Evolutionary conservation across 306 rosid species (phyloP), one percentile per base, ranked within the genome.

Genomic region (Cicer arietinum): DNA sequence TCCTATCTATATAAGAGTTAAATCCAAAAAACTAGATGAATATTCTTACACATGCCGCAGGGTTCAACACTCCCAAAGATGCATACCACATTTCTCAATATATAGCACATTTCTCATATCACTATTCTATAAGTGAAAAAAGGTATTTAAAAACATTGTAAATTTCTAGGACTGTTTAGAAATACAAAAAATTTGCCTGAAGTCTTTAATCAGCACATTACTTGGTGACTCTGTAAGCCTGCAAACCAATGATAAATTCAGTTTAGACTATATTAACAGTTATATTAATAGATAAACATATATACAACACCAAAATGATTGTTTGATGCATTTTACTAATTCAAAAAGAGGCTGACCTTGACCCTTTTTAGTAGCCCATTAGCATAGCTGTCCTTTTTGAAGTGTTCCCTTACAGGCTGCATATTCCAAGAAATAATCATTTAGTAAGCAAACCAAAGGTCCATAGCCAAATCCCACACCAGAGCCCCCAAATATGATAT

Each of bases 341-440:
- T 53, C 45, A 4, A 69, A 78, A 75, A 5, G 37, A 80, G 40
- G 53, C 68, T 79, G 78, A 90, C 98, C 98, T 89, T 89, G 60
- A 92, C 91, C 73, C 85, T 87, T 80, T 82, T 88, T 22, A 92
- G 81, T 6, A 92, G 91, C 60, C 89, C 89, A 73, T 78, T 90
- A 11, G 98, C 98, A 61, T 86, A 68, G 77, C 65, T 83, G 75
- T 92, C 96, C 37, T 58, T 87, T 80, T 37, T 92, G 70, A 92
- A 92, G 80, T 92, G 94, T 43, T 80, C 85, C 67, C 97, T 84
- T 30, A 90, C 94, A 39, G 97, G 97, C 96, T 92, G 88, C 85
- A 84, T 14, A 71, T 16, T 25, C 41, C 44, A 74, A 71, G 48
- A 71, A 67, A 47, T 14, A 79, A 67, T 52, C 50, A 37, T 65